Evolutionary conservation across 2,329 filamentous ascomycete species (phyloP), one percentile per base, ranked within the genome.

Genomic region (Cladosporium sp.): DNA sequence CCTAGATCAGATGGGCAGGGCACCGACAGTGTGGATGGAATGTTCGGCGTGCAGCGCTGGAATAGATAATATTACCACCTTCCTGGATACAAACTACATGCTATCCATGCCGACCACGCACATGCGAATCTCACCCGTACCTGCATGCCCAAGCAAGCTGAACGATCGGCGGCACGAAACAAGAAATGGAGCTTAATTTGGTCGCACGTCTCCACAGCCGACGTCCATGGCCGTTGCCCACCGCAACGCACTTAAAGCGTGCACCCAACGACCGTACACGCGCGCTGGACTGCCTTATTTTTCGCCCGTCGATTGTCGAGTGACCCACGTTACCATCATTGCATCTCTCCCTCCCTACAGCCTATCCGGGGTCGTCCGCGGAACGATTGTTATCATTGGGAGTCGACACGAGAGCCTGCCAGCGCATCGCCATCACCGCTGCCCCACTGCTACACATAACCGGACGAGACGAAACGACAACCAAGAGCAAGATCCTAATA

Each of bases 401-500:
- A 37, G 35, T 46, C 31, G 56, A 44, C 7, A n/a, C 59, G 44
- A 28, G 11, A 12, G 33, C n/a, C 26, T 62, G 59, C 59, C 59
- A 62, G 59, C 59, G 59, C 59, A 62, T 52, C 56, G 23, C 23
- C 55, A 59, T 58, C 56, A 59, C 33, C 37, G 37, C 37, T 59
- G 33, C 56, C 56, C 56, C 56, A 59, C 56, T 46, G 56, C 56
- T 35, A 35, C 33, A 14, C 14, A 3, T 16, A 35, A 11, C 40
- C n/a, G 14, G 40, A 46, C 40, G n/a, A 44, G 18, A 57, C 58
- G 44, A 62, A 29, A 50, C 59, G 29, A 53, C 59, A 37, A 50
- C 59, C 44, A 52, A 62, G 46, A 62, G 46, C 29, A 10, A 33
- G 40, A 26, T n/a, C 14, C 6, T 28, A n/a, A 37, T 28, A 50